Evolutionary conservation across 2,329 filamentous ascomycete genomes (phyloP), one percentile per base, ranked within the genome.

Genomic region (Fusarium sp.): DNA sequence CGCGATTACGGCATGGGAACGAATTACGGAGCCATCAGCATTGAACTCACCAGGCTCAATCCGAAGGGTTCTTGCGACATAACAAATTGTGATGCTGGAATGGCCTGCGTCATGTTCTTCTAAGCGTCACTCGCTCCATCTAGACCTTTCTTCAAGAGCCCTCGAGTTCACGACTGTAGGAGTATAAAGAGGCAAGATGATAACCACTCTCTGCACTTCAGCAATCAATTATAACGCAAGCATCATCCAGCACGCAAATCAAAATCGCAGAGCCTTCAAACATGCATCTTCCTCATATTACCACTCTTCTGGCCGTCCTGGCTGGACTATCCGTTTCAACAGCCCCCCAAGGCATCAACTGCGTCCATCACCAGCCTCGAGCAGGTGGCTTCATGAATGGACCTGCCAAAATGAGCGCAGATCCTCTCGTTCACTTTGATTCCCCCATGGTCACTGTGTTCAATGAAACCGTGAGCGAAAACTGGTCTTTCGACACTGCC

Each of bases 401-500:
- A n/a, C n/a, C n/a, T n/a, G n/a, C n/a, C n/a, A n/a, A n/a, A n/a
- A n/a, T n/a, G n/a, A n/a, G n/a, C n/a, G n/a, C n/a, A n/a, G n/a
- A n/a, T n/a, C n/a, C n/a, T n/a, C n/a, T n/a, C n/a, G n/a, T n/a
- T n/a, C n/a, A n/a, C n/a, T n/a, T n/a, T n/a, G n/a, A n/a, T n/a
- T n/a, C n/a, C n/a, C n/a, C n/a, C n/a, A n/a, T n/a, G n/a, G n/a
- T n/a, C n/a, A n/a, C n/a, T n/a, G n/a, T n/a, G n/a, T n/a, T n/a
- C n/a, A n/a, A n/a, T n/a, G n/a, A n/a, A n/a, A n/a, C n/a, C n/a
- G n/a, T n/a, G n/a, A 67, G 65, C 58, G 65, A 71, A 39, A 67
- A 71, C 52, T 71, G 69, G 69, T 71, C 65, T 7, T 67, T 68
- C 43, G 69, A 71, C 22, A 65, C 65, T 29, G 56, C 52, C 18